Base-by-base conservation (phyloP, 2,329 filamentous ascomycete species). In the Sporothrix euskadiensis region DNA sequence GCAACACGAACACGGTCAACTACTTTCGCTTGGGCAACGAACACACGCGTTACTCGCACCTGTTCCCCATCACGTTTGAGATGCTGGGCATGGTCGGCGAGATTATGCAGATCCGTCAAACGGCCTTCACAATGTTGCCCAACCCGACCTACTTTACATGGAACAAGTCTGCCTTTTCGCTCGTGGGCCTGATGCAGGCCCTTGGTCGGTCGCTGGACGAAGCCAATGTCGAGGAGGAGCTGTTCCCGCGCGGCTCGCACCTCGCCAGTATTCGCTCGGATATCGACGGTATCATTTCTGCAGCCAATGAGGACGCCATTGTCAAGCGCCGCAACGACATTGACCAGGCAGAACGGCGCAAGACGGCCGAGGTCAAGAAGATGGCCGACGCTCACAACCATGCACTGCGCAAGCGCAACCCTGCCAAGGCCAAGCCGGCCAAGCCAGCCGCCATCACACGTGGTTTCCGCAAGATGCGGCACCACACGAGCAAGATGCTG, bases 1-100 rank as follows among this genome's bases (percentile, higher is more conserved):
- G 87, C 78, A 87, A 87, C 74, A 84, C 84, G 8, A 85, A 85
- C 35, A 85, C 87, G 0, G 81, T 86, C 14, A 83, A 84, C 44
- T 83, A 84, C 75, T 88, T 84, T 71, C 79, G 80, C 16, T 73
- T 59, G 5, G 71, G 65, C 26, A 75, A 81, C 5, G 78, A 80
- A 12, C 80, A 80, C 3, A 80, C 80, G 35, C 82, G 82, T 61
- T 83, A 84, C 9, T 80, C 81, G 0, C 86, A 88, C 77, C 74
- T 88, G 1, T 88, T 88, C 72, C 85, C 85, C 22, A 87, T 89
- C 0, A 82, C 86, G 0, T 89, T 89, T 69, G 88, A 89, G 77
- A 83, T 89, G 1, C 78, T 89, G 1, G 87, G 86, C 22, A 89
- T 89, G 87, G 79, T 89, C 1, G 83, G 83, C 65, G 82, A 83